Percentiles rank a stretch among this genome's conserved stretches.
These are phyloP conservation scores for Ceriops tagal DNA, from an alignment of 345 rosid genomes.

Conservation along the genomic window DNA sequence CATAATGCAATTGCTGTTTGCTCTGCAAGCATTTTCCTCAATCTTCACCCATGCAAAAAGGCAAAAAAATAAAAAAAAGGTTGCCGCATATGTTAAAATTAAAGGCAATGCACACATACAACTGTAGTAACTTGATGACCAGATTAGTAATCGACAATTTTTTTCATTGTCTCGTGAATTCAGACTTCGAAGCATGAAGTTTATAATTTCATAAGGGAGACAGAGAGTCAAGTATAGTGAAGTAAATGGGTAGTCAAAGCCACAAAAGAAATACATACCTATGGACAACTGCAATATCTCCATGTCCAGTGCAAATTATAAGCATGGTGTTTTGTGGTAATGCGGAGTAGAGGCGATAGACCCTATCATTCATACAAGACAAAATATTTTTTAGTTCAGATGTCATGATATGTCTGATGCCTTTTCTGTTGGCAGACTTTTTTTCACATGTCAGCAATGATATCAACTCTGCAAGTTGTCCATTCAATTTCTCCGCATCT, in stretches of 20 bases:
- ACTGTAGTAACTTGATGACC: background rate
- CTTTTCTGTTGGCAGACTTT: slow-evolving; percentile 35
- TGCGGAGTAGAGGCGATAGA: slow-evolving; percentile 45
- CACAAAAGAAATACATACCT: slow-evolving; percentile 39
- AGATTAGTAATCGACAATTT: background rate
- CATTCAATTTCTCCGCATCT: slow-evolving; percentile 55
- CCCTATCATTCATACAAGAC: slow-evolving; percentile 47
- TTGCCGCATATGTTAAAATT: background rate
- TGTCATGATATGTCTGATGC: slow-evolving; percentile 38
- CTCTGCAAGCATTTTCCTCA: slow-evolving; percentile 71
- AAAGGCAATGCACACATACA: background rate
- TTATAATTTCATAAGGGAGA: background rate
- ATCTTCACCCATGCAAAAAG: slow-evolving; percentile 39
- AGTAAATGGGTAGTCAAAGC: background rate
- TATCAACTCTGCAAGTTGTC: slow-evolving; percentile 72
- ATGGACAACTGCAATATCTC: slow-evolving; percentile 76
- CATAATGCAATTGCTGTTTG: slow-evolving; percentile 38
- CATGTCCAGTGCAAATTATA: slow-evolving; percentile 94
- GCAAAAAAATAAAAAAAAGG: background rate
- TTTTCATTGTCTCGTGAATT: background rate
- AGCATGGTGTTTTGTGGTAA: slow-evolving; percentile 82
- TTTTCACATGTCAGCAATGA: slow-evolving; percentile 70
- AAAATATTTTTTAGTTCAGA: slow-evolving; percentile 63
- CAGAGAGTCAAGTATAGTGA: slow-evolving; percentile 1
- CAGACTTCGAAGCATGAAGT: background rate